These are phyloP conservation scores for Microcyclosporella mali DNA, from an alignment of 2,329 filamentous ascomycete genomes.

Conservation along the genomic window DNA sequence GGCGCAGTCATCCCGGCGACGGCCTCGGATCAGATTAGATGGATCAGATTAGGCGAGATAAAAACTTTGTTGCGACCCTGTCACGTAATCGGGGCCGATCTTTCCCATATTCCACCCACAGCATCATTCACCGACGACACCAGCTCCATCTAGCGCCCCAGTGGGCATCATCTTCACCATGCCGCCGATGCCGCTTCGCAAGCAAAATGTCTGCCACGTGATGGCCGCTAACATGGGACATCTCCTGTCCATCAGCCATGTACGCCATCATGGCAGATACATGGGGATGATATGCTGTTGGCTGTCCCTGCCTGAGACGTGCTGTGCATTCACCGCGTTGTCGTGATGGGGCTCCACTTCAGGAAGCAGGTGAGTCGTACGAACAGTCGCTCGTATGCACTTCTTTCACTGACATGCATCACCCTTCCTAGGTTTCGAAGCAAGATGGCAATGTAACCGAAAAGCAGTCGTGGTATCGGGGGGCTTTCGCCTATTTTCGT, in stretches of 20 bases:
- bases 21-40: too few species aligned
- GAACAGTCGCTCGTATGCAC: background rate
- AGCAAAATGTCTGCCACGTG: background rate
- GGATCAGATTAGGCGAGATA: too few species aligned
- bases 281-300: background rate
- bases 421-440: constrained; percentile 3
- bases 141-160: background rate
- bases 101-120: background rate
- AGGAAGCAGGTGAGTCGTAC: constrained; percentile 5
- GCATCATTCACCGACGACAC: background rate
- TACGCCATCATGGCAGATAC: constrained; percentile 3
- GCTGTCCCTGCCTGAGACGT: background rate
- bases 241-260: background rate
- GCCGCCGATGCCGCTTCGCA: constrained; percentile 11
- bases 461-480: constrained; percentile 7
- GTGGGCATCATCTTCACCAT: constrained; percentile 1
- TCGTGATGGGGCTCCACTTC: constrained; percentile 8
- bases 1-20: too few species aligned
- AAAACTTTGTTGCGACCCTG: too few species aligned
- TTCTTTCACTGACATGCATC: background rate
- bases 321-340: background rate
- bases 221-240: background rate
- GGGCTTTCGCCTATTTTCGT: constrained; percentile 13
- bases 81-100: too few species aligned
- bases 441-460: constrained; percentile 2